Evolutionary conservation across 495 filamentous ascomycete genomes (phyloP), one percentile per base, ranked within the genome.

Genomic region (Rhypophila decipiens): DNA sequence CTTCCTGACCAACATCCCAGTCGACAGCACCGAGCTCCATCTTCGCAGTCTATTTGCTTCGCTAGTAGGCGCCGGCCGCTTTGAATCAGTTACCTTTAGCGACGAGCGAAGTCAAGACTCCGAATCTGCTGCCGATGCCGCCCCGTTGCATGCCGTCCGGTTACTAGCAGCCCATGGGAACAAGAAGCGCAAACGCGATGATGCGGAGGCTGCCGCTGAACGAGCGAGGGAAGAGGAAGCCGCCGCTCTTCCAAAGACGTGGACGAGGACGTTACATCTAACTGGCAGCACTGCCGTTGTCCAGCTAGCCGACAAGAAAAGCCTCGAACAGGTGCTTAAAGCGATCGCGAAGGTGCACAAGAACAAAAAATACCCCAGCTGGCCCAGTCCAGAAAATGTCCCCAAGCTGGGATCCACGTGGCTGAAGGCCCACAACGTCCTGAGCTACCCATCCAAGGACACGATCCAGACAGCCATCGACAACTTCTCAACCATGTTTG

Each of bases 1-100:
- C 20, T 98, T 95, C 68, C 58, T 90, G 19, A 83, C 89, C 50
- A 97, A 98, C 60, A 60, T 91, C 5, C 94, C 93, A 27, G 71
- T 89, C 54, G 91, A 96, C 64, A 81, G 86, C 46, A 95, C 87
- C 29, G 80, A 86, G 40, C 56, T 67, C 1, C 87, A 93, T 56
- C 67, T 97, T 15, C 83, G 87, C 31, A 71, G 77, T 46, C 68
- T 98, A 0, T 88, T 96, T 54, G 67, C 77, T 0, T 70, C 70
- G 0, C 74, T 88, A 35, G 72, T 93, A 21, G 82, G 87, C 24
- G 79, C 80, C 4, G 86, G 84, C 21, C 76, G 83, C 36, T 81
- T 98, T 31, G 88, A 94, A 65, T 71, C 67, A 39, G 83, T 88
- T 3, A 67, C 78, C 1, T 95, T 96, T 58, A 84, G 87, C 48